These are phyloP conservation scores for Anisodus acutangulus DNA, from an alignment of 257 asterid species.

Conservation along the genomic window DNA sequence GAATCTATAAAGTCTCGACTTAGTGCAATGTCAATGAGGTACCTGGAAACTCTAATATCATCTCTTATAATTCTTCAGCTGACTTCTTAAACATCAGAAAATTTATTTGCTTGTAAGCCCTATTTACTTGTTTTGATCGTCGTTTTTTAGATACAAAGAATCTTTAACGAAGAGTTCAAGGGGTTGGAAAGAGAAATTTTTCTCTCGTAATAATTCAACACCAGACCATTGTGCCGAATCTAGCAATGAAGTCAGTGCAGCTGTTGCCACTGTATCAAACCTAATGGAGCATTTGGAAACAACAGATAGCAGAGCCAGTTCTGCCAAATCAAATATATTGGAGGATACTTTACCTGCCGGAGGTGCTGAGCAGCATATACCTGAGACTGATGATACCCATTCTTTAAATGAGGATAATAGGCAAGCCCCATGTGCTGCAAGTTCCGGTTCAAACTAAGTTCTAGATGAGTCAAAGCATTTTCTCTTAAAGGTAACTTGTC, in stretches of 20 bases:
- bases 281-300: conserved; percentile 71
- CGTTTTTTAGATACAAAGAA: conserved; percentile 65
- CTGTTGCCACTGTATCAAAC: conserved; percentile 50
- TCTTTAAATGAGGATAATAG: conserved; percentile 46
- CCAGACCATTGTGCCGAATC: conserved; percentile 52
- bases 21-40: conserved; percentile 79
- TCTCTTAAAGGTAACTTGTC: conserved; percentile 37
- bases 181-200: conserved; percentile 95
- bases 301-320: conserved; percentile 44
- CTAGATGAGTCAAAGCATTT: conserved; percentile 29
- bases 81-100: background rate
- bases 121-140: background rate
- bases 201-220: conserved; percentile 62
- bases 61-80: background rate
- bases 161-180: conserved; percentile 86
- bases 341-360: conserved; percentile 41
- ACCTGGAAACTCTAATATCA: conserved; percentile 23
- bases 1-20: conserved; percentile 79
- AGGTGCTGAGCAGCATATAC: conserved; percentile 37
- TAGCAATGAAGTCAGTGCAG: conserved; percentile 50
- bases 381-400: conserved; percentile 38
- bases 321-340: conserved; percentile 44
- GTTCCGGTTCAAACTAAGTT: conserved; percentile 56
- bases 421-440: conserved; percentile 55
- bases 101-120: background rate